Percentiles rank a stretch among this genome's conserved stretches.
Evolutionary conservation across 805 yeast genomes (phyloP).

Genomic region (Sugiyamaella qingdaonensis): DNA sequence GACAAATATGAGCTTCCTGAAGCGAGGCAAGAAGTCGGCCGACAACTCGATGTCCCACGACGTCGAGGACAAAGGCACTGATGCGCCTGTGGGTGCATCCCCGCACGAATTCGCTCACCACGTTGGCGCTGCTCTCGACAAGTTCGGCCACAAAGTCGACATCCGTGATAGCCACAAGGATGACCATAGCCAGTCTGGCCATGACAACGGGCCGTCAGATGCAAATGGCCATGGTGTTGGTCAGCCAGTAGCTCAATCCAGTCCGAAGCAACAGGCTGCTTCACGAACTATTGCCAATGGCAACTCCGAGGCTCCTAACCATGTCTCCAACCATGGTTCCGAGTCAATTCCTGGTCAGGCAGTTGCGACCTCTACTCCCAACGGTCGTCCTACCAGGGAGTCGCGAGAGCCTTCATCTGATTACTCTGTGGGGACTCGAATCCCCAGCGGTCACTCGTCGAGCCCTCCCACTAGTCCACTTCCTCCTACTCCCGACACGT

Average conservation of each 20-base stretch:
- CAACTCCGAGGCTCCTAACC: not conserved
- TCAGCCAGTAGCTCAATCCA: not conserved
- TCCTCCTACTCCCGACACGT: not conserved
- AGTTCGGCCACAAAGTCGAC: constrained; percentile 5
- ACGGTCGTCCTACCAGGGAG: not conserved
- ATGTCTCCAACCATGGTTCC: not conserved
- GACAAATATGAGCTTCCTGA: constrained; percentile 1
- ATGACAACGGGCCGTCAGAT: not conserved
- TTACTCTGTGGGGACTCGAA: not conserved
- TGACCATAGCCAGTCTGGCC: not conserved
- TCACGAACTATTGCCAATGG: not conserved
- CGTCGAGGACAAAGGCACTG: not conserved
- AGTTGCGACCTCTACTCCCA: not conserved
- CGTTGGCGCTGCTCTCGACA: not conserved
- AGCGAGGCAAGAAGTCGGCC: not conserved
- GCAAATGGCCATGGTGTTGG: not conserved
- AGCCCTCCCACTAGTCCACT: constrained; percentile 1
- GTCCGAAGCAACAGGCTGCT: not conserved
- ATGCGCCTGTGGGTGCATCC: constrained; percentile 1
- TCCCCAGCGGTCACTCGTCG: not conserved
- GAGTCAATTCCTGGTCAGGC: not conserved
- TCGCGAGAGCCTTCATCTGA: constrained; percentile 1
- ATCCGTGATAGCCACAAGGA: not conserved
- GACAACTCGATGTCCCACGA: constrained; percentile 1
- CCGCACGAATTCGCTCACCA: constrained; percentile 2